Evolutionary conservation across 108 stramenopile species (phyloP), one percentile per base, ranked within the genome.

Genomic region (Seminavis robusta): DNA sequence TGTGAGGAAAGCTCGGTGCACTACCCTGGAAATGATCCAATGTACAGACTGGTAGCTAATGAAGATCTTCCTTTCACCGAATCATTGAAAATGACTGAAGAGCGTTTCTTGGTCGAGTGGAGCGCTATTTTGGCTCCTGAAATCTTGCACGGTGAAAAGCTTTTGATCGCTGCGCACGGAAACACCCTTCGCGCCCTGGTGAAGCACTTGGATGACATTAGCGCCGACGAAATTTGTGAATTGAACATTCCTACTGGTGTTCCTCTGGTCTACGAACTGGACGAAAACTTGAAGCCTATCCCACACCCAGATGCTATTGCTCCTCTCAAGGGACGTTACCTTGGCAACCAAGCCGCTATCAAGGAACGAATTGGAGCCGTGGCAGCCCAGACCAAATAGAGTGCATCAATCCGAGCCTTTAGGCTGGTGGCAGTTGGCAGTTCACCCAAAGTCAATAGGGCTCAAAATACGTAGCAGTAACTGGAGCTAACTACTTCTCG

Each of bases 201-300:
- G 34, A 97, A 98, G 78, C 89, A 97, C 72, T 81, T 99, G 65
- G 99, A 99, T 64, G 77, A 63, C 49, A 98, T 99, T 62, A 71
- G 86, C n/a, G 74, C 76, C 27, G 95, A 98, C 0, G 97, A 81
- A 13, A 98, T 99, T 61, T 73, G 79, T 17, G 95, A 69, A 23
- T 73, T 99, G 64, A 97, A 99, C 67, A 97, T 99, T 60, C 98
- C 98, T 11, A 98, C 97, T 16, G 97, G 95, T 37, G 92, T 96
- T 20, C 97, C 97, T 2, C 74, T 98, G 1, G 86, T 95, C 6
- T 98, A 96, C 75, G 92, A 96, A 43, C 64, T 93, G 41, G 96
- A 97, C 61, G 93, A 89, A 24, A 68, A 96, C 55, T 62, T 97
- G 53, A 91, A 94, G 44, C 94, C 94, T 23, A 90, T 97, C 47